Evolutionary conservation across 345 rosid species (phyloP).

Genomic region (Zanthoxylum bungeanum): DNA sequence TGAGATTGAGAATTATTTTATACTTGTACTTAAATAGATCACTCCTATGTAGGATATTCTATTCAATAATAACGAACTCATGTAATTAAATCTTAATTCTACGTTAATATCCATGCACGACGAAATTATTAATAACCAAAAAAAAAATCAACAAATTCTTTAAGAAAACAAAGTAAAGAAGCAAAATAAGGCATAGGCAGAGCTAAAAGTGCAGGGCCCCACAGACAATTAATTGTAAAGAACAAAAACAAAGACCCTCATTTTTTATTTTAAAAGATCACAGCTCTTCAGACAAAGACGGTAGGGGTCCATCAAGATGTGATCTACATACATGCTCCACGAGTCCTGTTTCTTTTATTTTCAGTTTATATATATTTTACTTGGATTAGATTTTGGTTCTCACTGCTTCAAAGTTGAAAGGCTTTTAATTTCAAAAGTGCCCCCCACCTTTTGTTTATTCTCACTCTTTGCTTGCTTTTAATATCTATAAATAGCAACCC

Average conservation of each 20-base stretch:
- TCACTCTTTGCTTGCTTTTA: constrained; percentile 8
- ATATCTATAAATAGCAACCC: constrained; percentile 50
- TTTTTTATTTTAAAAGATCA: neutral
- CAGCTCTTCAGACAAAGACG: constrained; percentile 2
- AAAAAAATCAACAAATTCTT: no score
- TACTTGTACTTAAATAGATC: no score
- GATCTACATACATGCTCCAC: constrained; percentile 21
- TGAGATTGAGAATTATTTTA: no score
- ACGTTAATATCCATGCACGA: no score
- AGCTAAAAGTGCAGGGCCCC: no score
- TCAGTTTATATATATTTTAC: neutral
- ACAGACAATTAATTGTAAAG: neutral
- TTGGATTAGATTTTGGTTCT: neutral
- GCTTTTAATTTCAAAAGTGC: neutral
- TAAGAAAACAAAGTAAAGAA: no score
- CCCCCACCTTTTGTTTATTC: neutral
- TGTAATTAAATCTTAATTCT: no score
- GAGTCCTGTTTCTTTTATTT: neutral
- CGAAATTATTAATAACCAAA: no score
- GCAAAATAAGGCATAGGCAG: neutral
- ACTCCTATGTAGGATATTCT: no score
- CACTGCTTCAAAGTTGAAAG: neutral
- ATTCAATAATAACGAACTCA: no score
- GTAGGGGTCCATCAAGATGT: constrained; percentile 31
- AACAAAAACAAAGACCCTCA: neutral